Evolutionary conservation across 768 basidiomycete genomes (phyloP).

Genomic region (Leccinum disarticulatum): DNA sequence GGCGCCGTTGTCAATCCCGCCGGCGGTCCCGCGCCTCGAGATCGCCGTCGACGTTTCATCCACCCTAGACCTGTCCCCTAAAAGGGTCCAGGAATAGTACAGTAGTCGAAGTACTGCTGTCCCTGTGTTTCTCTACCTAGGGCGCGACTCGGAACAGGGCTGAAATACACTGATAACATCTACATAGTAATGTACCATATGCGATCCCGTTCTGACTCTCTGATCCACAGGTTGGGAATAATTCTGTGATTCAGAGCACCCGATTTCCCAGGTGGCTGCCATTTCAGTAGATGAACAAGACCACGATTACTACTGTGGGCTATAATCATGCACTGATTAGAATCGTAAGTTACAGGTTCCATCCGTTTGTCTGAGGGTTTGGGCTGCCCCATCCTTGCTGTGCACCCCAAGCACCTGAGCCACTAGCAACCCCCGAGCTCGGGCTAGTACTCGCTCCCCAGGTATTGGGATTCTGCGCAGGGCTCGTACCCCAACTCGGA

Average conservation of each 20-base stretch:
- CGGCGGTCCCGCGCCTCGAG: too few relatives aligned
- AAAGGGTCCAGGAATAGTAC: too few relatives aligned
- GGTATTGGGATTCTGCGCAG: constrained; percentile 25
- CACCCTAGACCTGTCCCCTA: too few relatives aligned
- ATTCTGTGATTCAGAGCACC: not conserved
- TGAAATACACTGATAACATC: too few relatives aligned
- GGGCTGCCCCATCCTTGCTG: constrained; percentile 52
- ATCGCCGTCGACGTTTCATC: too few relatives aligned
- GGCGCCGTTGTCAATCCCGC: too few relatives aligned
- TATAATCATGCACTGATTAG: not conserved
- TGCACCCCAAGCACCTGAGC: constrained; percentile 26
- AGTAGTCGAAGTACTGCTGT: too few relatives aligned
- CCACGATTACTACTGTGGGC: not conserved
- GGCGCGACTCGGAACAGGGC: too few relatives aligned
- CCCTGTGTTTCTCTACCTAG: too few relatives aligned
- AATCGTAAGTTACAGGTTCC: constrained; percentile 38
- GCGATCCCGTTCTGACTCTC: not conserved
- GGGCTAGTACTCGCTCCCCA: constrained; percentile 41
- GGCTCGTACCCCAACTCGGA: constrained; percentile 33
- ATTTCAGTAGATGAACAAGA: not conserved
- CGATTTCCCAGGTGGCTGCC: not conserved
- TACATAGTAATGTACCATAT: too few relatives aligned
- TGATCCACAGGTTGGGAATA: not conserved
- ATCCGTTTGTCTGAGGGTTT: constrained; percentile 50
- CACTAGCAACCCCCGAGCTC: constrained; percentile 17